These are phyloP conservation scores for Thalassiosira hispida DNA, from an alignment of 352 stramenopile species.

Conservation along the genomic window DNA sequence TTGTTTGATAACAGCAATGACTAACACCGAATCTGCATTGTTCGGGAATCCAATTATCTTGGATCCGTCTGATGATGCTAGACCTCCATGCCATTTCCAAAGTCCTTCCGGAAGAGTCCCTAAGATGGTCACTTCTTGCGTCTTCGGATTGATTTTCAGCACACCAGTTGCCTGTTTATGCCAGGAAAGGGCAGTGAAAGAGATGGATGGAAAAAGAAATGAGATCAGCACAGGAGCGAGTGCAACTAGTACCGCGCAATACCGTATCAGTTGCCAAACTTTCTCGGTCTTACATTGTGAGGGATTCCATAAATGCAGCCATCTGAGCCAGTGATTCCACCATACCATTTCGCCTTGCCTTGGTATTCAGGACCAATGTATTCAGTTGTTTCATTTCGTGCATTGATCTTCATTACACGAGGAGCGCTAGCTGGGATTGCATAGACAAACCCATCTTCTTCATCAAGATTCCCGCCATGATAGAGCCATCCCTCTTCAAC, in stretches of 20 bases:
- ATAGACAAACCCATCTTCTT: conserved; percentile 75
- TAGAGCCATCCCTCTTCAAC: conserved; percentile 71
- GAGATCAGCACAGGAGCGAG: background rate
- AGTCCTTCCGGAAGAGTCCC: conserved; percentile 52
- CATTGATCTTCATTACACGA: conserved; percentile 77
- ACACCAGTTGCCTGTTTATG: conserved; percentile 52
- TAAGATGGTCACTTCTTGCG: conserved; percentile 65
- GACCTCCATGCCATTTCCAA: conserved; percentile 83
- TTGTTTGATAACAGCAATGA: conserved; percentile 61
- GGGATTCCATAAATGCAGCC: conserved; percentile 78
- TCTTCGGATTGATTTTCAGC: conserved; percentile 75
- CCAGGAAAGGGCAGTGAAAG: background rate
- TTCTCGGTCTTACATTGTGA: conserved; percentile 31
- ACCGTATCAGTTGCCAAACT: too few species aligned
- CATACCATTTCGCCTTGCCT: conserved; percentile 73
- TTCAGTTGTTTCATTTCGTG: conserved; percentile 57
- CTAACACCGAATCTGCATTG: conserved; percentile 72
- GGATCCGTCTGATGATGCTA: conserved; percentile 50
- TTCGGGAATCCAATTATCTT: conserved; percentile 83
- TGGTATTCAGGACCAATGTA: conserved; percentile 63
- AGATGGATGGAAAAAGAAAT: background rate
- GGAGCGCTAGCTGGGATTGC: conserved; percentile 73
- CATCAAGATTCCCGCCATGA: conserved; percentile 68
- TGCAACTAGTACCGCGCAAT: too few species aligned
- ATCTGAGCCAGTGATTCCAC: conserved; percentile 67